These are phyloP conservation scores for Nevesoporus exiguus DNA, from an alignment of 768 basidiomycete genomes.

Conservation along the genomic window DNA sequence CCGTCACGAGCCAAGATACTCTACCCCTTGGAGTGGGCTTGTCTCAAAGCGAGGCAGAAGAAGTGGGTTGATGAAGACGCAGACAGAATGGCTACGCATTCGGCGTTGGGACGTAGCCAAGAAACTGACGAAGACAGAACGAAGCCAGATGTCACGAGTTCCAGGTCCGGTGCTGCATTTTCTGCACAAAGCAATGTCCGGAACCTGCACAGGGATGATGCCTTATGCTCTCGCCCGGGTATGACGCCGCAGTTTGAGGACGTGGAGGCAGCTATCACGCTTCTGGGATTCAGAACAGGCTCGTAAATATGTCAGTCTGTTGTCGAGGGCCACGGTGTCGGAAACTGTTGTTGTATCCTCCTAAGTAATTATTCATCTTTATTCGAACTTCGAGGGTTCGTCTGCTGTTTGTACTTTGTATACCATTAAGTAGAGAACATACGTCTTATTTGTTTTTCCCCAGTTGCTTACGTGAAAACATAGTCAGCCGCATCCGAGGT, in stretches of 20 bases:
- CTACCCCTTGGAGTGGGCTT: constrained; percentile 72
- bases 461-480: constrained; percentile 18
- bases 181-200: constrained; percentile 7
- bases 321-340: not conserved
- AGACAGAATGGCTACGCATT: constrained; percentile 8
- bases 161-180: constrained; percentile 8
- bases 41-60: constrained; percentile 45
- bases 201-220: not conserved
- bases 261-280: constrained; percentile 36
- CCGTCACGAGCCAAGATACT: constrained; percentile 38
- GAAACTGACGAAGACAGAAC: constrained; percentile 10
- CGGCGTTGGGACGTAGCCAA: constrained; percentile 2
- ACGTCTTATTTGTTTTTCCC: not conserved
- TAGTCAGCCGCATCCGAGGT: constrained; percentile 22
- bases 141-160: constrained; percentile 18
- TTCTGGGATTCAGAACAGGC: constrained; percentile 32
- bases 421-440: not conserved
- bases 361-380: constrained; percentile 32
- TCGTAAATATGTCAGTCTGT: constrained; percentile 3
- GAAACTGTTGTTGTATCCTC: constrained; percentile 15
- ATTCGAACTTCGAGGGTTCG: constrained; percentile 12
- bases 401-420: constrained; percentile 10
- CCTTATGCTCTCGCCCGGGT: not conserved
- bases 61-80: constrained; percentile 23
- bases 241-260: constrained; percentile 27